phyloP scores from a whole-genome alignment of 805 yeast species.

The Yamadazyma kitorensis region DNA sequence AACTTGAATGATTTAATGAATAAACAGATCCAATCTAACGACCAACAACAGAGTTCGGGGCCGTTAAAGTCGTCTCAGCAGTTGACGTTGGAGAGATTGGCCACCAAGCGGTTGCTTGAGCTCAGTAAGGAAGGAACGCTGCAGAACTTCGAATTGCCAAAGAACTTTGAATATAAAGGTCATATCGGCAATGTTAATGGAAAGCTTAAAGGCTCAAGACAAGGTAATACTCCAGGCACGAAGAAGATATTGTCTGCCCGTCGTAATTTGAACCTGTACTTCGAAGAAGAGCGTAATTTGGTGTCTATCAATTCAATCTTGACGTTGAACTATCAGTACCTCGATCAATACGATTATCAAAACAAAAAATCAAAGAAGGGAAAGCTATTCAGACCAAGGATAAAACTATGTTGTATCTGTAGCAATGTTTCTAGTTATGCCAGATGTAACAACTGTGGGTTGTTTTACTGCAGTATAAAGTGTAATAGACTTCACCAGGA shows the following conservation, averaged over 20 bases:
- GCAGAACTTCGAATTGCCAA: constrained; percentile 39
- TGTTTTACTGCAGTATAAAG: constrained; percentile 38
- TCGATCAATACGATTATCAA: constrained; percentile 30
- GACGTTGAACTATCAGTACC: constrained; percentile 38
- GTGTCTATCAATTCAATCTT: constrained; percentile 42
- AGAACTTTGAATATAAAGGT: constrained; percentile 33
- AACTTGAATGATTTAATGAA: constrained; percentile 42
- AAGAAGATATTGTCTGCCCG: constrained; percentile 41
- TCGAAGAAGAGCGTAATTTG: constrained; percentile 44
- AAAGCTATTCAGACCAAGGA: constrained; percentile 26
- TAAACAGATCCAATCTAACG: constrained; percentile 37
- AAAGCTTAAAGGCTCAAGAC: constrained; percentile 20
- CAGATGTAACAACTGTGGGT: constrained; percentile 38
- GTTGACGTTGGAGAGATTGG: constrained; percentile 38
- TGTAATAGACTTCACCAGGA: constrained; percentile 40
- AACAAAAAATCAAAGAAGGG: constrained; percentile 15
- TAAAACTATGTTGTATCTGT: constrained; percentile 41
- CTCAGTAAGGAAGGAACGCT: constrained; percentile 30
- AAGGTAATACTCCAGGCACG: constrained; percentile 44
- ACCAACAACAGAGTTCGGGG: constrained; percentile 23
- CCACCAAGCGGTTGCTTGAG: constrained; percentile 34
- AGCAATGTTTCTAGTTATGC: constrained; percentile 36
- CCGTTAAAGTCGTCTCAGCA: constrained; percentile 42
- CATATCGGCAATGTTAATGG: constrained; percentile 17
- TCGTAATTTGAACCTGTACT: constrained; percentile 41